A percentile compares a stretch with the other conserved stretches of the same genome.
Evolutionary conservation across 768 basidiomycete genomes (phyloP).

Genomic region (Ramaria rubella): DNA sequence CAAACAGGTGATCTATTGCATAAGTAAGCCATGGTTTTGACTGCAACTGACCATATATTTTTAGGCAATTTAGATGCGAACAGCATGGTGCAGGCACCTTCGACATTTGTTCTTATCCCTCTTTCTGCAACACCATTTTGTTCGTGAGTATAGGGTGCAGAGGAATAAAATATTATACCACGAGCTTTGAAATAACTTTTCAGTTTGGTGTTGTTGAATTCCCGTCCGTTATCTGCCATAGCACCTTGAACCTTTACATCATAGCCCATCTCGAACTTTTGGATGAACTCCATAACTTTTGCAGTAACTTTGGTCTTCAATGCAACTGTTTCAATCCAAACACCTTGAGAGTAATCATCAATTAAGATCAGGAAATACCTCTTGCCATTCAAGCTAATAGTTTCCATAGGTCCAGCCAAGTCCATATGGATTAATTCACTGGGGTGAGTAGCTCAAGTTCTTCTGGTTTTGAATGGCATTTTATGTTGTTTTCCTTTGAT

Average conservation of each 20-base stretch:
- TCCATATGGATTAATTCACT: background rate
- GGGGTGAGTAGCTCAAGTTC: background rate
- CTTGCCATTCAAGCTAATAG: too few relatives aligned
- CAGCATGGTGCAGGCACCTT: background rate
- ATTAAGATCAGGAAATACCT: background rate
- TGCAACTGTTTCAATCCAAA: background rate
- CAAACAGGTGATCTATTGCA: background rate
- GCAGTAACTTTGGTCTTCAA: background rate
- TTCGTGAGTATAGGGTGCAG: background rate
- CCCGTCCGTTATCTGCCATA: background rate
- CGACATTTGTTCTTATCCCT: background rate
- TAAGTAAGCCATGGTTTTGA: background rate
- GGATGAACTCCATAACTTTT: background rate
- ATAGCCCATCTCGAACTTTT: background rate
- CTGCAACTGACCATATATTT: background rate
- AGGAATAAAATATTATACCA: background rate
- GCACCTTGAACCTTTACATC: background rate
- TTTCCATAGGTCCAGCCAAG: too few relatives aligned
- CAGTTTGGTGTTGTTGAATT: background rate
- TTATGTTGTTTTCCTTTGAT: conserved; percentile 3
- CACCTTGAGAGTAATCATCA: background rate
- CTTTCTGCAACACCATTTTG: conserved; percentile 1
- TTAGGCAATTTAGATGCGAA: background rate
- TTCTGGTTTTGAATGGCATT: background rate
- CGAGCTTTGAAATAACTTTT: too few relatives aligned